A percentile compares a stretch with the other conserved stretches of the same genome.
Conservation (phyloP, 108 stramenopile genomes). For the Hondaea fermentalgiana region DNA sequence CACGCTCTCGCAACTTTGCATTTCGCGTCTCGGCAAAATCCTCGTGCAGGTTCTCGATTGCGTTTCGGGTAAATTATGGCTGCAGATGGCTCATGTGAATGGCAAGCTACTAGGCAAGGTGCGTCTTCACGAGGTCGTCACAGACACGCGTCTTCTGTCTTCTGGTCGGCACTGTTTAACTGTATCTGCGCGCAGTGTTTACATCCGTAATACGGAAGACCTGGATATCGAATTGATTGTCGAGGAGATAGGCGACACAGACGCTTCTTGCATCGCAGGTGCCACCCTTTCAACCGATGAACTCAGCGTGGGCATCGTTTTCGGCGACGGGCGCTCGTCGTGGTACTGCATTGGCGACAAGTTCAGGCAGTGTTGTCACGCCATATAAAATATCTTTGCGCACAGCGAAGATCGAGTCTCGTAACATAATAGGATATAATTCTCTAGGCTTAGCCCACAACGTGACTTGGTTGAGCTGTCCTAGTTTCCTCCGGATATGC, state of each 20-base stretch:
- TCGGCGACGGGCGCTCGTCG: neutral
- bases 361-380: neutral
- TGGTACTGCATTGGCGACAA: slow-evolving; percentile 3
- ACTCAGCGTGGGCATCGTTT: neutral
- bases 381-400: neutral
- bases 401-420: no score
- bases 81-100: neutral
- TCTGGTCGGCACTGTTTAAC: neutral
- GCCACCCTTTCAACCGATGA: neutral
- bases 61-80: neutral
- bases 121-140: neutral
- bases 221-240: neutral
- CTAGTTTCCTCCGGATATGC: no score
- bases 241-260: neutral
- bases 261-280: neutral
- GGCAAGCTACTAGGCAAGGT: neutral
- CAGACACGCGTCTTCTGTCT: neutral
- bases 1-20: neutral
- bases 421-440: no score
- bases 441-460: no score
- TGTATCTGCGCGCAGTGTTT: neutral
- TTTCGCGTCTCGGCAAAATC: neutral
- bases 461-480: no score
- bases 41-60: neutral
- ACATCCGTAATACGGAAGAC: neutral